Evolutionary conservation across 1,284 basidiomycete genomes (phyloP).

Genomic region (Austropuccinia psidii): DNA sequence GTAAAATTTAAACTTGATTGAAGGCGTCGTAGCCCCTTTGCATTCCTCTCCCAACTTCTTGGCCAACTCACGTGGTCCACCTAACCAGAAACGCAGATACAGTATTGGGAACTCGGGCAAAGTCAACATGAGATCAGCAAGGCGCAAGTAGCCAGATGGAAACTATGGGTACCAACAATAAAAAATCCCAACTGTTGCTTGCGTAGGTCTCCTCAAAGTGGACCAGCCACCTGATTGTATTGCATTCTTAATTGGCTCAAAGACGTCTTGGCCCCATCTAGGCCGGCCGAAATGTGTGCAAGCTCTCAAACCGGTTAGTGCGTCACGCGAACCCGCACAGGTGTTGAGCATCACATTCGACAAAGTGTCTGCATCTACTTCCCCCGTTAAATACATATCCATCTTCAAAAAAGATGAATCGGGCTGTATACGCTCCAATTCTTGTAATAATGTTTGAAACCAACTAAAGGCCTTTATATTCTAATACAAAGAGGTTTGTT

Average conservation of each 20-base stretch:
- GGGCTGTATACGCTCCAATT: conserved; percentile 68
- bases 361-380: conserved; percentile 71
- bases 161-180: too few species aligned
- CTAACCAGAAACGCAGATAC: background rate
- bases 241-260: background rate
- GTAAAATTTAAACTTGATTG: conserved; percentile 66
- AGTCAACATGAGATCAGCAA: background rate
- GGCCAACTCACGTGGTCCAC: conserved; percentile 58
- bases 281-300: conserved; percentile 81
- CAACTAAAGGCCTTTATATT: conserved; percentile 66
- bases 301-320: conserved; percentile 70
- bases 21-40: conserved; percentile 53
- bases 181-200: conserved; percentile 61
- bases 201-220: conserved; percentile 53
- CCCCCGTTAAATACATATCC: conserved; percentile 80
- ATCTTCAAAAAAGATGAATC: conserved; percentile 76
- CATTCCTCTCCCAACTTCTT: conserved; percentile 66
- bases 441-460: conserved; percentile 76
- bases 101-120: background rate
- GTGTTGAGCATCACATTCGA: conserved; percentile 84
- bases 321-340: conserved; percentile 55
- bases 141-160: too few species aligned
- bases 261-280: conserved; percentile 59
- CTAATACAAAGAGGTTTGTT: background rate
- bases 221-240: conserved; percentile 20